Percentiles rank a stretch among this genome's conserved stretches.
Evolutionary conservation across 805 yeast species (phyloP).

Genomic region (Kodamaea sagamina): DNA sequence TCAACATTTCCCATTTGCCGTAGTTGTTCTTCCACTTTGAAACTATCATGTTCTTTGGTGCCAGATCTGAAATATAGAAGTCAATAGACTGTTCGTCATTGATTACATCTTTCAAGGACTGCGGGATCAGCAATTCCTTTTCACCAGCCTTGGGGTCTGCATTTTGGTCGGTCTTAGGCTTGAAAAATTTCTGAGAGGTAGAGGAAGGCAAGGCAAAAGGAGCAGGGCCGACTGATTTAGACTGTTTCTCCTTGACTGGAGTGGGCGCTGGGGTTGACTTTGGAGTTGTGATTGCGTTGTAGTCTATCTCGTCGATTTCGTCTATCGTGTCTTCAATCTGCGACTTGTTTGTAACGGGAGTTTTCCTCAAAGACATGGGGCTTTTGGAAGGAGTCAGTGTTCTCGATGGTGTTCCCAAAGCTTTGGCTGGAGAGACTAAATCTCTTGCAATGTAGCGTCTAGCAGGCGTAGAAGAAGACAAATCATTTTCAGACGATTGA

Average conservation of each 20-base stretch:
- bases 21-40: constrained; percentile 44
- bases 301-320: constrained; percentile 8
- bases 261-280: neutral
- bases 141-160: constrained; percentile 13
- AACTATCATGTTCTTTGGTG: constrained; percentile 39
- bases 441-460: neutral
- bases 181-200: constrained; percentile 42
- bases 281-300: constrained; percentile 6
- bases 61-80: constrained; percentile 35
- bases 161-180: constrained; percentile 19
- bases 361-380: constrained; percentile 4
- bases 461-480: neutral
- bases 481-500: neutral
- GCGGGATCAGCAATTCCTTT: constrained; percentile 33
- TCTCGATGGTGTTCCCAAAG: constrained; percentile 4
- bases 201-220: constrained; percentile 50
- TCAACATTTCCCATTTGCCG: constrained; percentile 49
- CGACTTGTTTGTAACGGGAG: constrained; percentile 8
- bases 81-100: constrained; percentile 41
- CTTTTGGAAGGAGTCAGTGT: constrained; percentile 1
- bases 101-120: constrained; percentile 36
- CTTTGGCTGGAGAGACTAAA: neutral
- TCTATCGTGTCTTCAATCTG: constrained; percentile 2
- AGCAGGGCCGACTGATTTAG: constrained; percentile 12
- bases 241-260: neutral